Evolutionary conservation across 495 filamentous ascomycete species (phyloP), one percentile per base, ranked within the genome.

Genomic region (Recurvomyces mirabilis): DNA sequence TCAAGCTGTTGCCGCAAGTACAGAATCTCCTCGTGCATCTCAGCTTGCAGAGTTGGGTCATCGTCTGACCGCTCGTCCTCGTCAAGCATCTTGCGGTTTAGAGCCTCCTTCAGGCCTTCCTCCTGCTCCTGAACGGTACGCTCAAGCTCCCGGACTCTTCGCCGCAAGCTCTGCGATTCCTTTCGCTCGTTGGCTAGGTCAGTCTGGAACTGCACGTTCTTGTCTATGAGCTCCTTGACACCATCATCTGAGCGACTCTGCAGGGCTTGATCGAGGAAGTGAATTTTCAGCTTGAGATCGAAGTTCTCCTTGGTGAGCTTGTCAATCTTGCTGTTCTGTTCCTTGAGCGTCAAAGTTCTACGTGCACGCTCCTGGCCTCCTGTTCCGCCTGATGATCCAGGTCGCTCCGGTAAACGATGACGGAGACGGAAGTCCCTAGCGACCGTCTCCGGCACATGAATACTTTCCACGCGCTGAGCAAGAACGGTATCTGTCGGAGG

Each of bases 311-410:
- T 98, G 47, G 83, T 87, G 5, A 96, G 72, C 21, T 87, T 78
- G 59, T 96, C 91, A 48, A 98, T 95, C 18, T 87, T 94, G 58
- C 82, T 91, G 51, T 86, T 93, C 61, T 98, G 91, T 60, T 96
- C 91, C 62, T 96, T 95, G 12, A 98, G 67, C 0, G 93, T 96
- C 67, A 96, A 71, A 50, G 78, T 91, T 54, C 81, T 85, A 30
- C 82, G 84, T 41, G 74, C 75, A 2, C 40, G 48, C 15, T 51
- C 51, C 36, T 50, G 46, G 17, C 24, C 14, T 1, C 24, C 39
- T 29, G 25, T 34, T 5, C 33, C 41, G 30, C 54, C 54, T 25
- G 55, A 49, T n/a, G 53, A 56, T 5, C 63, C 50, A 56, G 43
- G 51, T 38, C 52, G 53, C 38, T 60, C 72, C 36, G 59, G 65